Base-by-base conservation (phyloP, 2,329 filamentous ascomycete genomes). In the Fusarium zealandicum region DNA sequence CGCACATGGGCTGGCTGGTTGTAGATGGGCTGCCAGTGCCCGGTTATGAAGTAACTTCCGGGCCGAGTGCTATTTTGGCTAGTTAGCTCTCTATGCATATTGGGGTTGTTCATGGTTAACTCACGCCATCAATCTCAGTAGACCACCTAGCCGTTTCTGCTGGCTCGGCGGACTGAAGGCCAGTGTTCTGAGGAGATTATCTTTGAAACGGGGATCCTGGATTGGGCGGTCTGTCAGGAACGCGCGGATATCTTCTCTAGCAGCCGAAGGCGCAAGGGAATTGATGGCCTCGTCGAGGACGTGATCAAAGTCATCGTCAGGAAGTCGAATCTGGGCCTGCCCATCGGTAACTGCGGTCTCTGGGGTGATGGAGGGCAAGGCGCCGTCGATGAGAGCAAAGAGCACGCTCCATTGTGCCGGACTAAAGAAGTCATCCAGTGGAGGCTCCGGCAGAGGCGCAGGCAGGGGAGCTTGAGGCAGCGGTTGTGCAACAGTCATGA, bases 21-120 rank as follows among this genome's bases (percentile, higher is more conserved):
- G 46, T 84, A 78, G 38, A 91, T 72, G 1, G 87, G 84, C 0
- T 80, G 83, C 59, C 82, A 78, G 68, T 86, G 83, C n/a, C 89
- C 88, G 0, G 89, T 92, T 39, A 90, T 76, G 6, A 89, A 70
- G 14, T 89, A 72, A 20, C 85, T 84, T 20, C 88, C 88, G 4
- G 81, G 70, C 28, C 83, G 81, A 17, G 85, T 86, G 55, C 86
- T 90, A 70, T 27, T 18, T 18, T n/a, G 30, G 13, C 14, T 17
- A 51, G 38, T 54, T 45, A 56, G 48, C 18, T 35, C 17, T 20
- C 20, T 30, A 18, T 27, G 27, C 25, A 16, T 10, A 27, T 37
- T 5, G 22, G 11, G 20, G 30, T 16, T 31, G 27, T 17, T 22
- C 12, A n/a, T 41, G n/a, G n/a, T 32, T 16, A 38, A 30, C 79